Evolutionary conservation across 805 yeast species (phyloP), one percentile per base, ranked within the genome.

Genomic region (Zygosaccharomyces gambellarensis): DNA sequence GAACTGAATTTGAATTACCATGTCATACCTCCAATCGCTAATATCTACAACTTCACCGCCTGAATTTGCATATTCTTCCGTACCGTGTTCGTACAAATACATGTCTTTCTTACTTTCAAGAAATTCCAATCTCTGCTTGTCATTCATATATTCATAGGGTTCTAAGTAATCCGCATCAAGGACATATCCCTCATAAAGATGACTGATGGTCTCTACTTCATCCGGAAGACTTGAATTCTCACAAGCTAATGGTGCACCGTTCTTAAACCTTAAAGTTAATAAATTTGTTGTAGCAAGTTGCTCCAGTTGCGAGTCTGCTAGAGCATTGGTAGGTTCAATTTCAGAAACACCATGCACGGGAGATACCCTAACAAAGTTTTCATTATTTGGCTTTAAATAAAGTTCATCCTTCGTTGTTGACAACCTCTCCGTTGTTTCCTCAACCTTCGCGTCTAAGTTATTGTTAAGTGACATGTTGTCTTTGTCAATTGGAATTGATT

Each of bases 201-300:
- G 56, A 9, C 46, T 36, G 7, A 53, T 34, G 14, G 51, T 48
- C 23, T 57, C 52, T 10, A 56, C 29, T 25, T 43, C 49, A 17
- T 44, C 39, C 22, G 45, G 23, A 4, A 48, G 38, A 30, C 43
- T 22, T 11, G 50, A 21, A 31, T 46, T 32, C 5, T 12, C 25
- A 12, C 23, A 36, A 34, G n/a, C 17, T 19, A 1, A 25, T 2
- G 41, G 29, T 36, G 41, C 39, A 27, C 44, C 45, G 9, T 39
- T 57, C 43, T 58, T 58, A 11, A 64, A 49, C 47, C 71, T 54
- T 10, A 61, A 43, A 2, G 65, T 59, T 3, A 63, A 41, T 32
- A 61, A 22, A 49, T 61, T 60, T 7, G 64, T 62, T 50, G 59
- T 63, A 2, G 69, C 63, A 11, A 65, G 51, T 43, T 62, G 64